Percentiles rank a stretch among this genome's conserved stretches.
These are phyloP conservation scores for Penicillium nordicum DNA, from an alignment of 2,329 filamentous ascomycete genomes.

Conservation along the genomic window DNA sequence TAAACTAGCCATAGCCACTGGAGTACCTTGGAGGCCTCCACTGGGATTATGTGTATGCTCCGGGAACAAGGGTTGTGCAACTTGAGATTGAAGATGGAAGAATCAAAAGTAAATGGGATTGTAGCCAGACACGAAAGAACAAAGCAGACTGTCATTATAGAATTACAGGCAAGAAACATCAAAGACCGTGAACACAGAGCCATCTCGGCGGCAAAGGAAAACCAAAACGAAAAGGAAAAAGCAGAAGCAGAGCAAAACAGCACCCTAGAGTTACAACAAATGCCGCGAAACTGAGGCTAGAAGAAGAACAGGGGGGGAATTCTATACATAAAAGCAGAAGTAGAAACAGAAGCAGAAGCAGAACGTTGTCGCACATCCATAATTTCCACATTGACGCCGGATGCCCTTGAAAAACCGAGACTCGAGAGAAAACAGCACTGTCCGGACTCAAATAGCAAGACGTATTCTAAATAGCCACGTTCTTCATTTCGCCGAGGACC, in stretches of 20 bases:
- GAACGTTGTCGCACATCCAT: conserved; percentile 21
- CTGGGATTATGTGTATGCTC: not conserved
- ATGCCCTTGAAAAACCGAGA: conserved; percentile 15
- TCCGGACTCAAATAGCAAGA: conserved; percentile 12
- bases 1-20: not conserved
- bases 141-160: conserved; percentile 33
- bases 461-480: conserved; percentile 43
- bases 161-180: conserved; percentile 32
- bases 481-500: conserved; percentile 48
- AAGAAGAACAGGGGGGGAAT: conserved; percentile 22
- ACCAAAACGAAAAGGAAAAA: conserved; percentile 13
- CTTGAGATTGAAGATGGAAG: not conserved
- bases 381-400: conserved; percentile 6
- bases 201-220: conserved; percentile 13
- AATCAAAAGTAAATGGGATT: conserved; percentile 14
- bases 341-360: not conserved
- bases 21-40: not conserved
- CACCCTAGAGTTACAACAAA: conserved; percentile 30
- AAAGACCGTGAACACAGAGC: conserved; percentile 24
- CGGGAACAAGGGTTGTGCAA: not conserved
- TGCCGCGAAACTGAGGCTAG: conserved; percentile 23
- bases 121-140: conserved; percentile 14
- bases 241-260: conserved; percentile 9
- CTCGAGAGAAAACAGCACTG: conserved; percentile 8
- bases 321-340: conserved; percentile 33